Base-by-base conservation (phyloP, 2,329 filamentous ascomycete species). In the Davidsoniella neocaledoniae region DNA sequence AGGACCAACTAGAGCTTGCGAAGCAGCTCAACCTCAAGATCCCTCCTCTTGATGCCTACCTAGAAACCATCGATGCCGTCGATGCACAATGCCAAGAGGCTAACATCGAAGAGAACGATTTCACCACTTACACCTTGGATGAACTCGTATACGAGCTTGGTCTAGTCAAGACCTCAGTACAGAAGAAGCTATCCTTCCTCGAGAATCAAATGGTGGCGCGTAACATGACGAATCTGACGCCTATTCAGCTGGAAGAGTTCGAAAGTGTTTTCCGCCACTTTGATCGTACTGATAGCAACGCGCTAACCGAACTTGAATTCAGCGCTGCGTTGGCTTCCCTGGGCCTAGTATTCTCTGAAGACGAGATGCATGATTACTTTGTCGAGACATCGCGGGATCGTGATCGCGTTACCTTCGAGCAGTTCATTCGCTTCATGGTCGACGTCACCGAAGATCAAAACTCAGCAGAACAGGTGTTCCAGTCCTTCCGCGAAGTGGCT, bases 341-440 rank as follows among this genome's bases (percentile, higher is more conserved):
- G 38, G 91, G 91, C 1, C 73, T 98, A 5, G 91, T 96, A 4
- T 98, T 96, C 61, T 91, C 93, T 57, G 91, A 96, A 62, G 82
- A 90, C 23, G 91, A 98, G 69, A 98, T 96, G 91, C 90, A 96
- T 63, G 81, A 90, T 48, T 90, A 90, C 58, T 98, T 95, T 66
- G 61, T 83, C 46, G 83, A 90, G 49, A 93, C 88, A n/a, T 88
- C 85, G 55, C 78, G 76, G 37, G 86, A 79, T 36, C 76, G 71
- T 56, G 83, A 81, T 63, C 77, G 83, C 56, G 91, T 98, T 47
- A 91, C 85, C 4, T 98, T 98, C 61, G 91, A 98, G 68, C 90
- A 96, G 65, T 98, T 98, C 62, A 98, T 98, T 63, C 81, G 86
- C 38, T 98, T 98, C 72, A 98, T 98, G 91, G 91, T 98, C 44